Evolutionary conservation across 2,329 filamentous ascomycete species (phyloP), one percentile per base, ranked within the genome.

Genomic region (Lecanicillium sp.): DNA sequence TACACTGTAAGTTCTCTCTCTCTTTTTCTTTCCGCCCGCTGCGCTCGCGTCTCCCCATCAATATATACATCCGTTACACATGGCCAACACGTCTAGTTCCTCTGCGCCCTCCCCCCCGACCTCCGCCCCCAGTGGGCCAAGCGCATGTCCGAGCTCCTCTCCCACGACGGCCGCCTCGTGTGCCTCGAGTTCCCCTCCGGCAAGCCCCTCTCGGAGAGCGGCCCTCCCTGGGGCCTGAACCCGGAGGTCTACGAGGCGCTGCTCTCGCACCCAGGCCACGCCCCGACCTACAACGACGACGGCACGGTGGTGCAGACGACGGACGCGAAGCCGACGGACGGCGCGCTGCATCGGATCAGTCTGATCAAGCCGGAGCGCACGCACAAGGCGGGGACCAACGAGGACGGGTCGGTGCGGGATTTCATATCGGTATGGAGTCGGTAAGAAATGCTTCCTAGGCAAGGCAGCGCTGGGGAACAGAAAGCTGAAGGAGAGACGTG

Each of bases 121-220:
- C 63, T 72, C 44, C 72, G 80, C 17, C 67, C 72, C 3, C 60
- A 60, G 17, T 84, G 79, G 80, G 74, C 78, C 11, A 62, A 62
- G 47, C 68, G 77, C 47, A 76, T 78, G 64, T 56, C 66, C 12
- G 60, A 72, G 32, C 68, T 83, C 32, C 67, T 84, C 24, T 55
- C 64, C 17, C 68, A 69, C 5, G 60, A 56, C 20, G 78, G 79
- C 19, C 68, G 73, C 30, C 67, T 84, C 21, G 61, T 84, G 44
- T 83, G 80, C 65, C 75, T 95, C 52, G 88, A 95, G 62, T 94
- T 86, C 62, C 89, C 89, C 9, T 81, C 84, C 1, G 75, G 79
- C 52, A 93, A 90, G 62, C 73, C 79, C 35, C 75, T 83, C 9
- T 71, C 71, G 10, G 72, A 75, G 9, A 74, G 74, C 9, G 88